Evolutionary conservation across 2,329 filamentous ascomycete species (phyloP).

Genomic region (Aspergillus aculeatinus): DNA sequence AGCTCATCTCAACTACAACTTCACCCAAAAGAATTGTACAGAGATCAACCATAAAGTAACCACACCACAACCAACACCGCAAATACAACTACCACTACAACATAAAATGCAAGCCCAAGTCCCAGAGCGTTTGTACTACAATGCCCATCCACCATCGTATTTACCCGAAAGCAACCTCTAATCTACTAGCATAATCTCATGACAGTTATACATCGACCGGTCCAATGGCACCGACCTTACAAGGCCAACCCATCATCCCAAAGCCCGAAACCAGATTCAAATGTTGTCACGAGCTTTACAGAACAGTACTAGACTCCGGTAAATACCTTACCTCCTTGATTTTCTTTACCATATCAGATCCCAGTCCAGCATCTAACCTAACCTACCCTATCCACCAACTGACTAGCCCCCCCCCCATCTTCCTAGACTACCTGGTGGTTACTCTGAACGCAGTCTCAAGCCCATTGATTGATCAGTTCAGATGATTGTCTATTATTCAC

Average conservation of each 20-base stretch:
- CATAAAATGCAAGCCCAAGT: background rate
- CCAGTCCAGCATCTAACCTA: background rate
- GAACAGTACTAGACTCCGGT: background rate
- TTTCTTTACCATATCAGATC: background rate
- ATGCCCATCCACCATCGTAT: background rate
- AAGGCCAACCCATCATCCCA: background rate
- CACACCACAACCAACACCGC: background rate
- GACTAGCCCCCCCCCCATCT: too few relatives aligned
- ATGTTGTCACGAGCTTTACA: background rate
- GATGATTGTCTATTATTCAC: background rate
- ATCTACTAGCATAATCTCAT: background rate
- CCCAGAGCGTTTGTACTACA: background rate
- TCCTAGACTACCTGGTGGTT: too few relatives aligned
- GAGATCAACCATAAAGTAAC: background rate
- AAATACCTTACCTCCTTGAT: background rate
- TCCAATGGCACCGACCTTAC: background rate
- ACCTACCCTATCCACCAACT: background rate
- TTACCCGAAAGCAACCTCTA: background rate
- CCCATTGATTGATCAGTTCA: background rate
- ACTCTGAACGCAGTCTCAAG: too few relatives aligned
- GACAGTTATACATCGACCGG: background rate
- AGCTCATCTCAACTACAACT: background rate
- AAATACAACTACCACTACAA: too few relatives aligned
- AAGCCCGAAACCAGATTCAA: too few relatives aligned
- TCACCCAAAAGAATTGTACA: background rate